Conservation (phyloP, 352 stramenopile genomes). For the Globisporangium solare region DNA sequence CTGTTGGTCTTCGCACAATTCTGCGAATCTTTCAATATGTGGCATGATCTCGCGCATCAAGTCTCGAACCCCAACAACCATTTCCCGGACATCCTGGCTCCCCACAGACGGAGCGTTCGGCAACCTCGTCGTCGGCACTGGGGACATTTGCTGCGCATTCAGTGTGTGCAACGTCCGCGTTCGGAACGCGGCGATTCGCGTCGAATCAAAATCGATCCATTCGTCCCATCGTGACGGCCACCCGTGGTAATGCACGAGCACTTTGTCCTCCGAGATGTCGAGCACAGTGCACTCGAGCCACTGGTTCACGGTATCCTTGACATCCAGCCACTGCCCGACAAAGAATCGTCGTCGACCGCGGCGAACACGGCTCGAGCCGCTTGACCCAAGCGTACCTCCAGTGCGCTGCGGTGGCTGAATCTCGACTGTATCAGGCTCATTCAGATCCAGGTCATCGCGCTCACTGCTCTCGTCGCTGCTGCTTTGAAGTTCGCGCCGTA, state of each 20-base stretch:
- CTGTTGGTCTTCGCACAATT: conserved; percentile 43
- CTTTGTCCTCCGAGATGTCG: conserved; percentile 77
- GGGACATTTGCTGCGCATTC: conserved; percentile 49
- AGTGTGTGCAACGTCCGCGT: conserved; percentile 82
- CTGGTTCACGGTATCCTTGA: conserved; percentile 97
- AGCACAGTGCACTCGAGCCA: conserved; percentile 97
- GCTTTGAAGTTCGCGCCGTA: conserved; percentile 1
- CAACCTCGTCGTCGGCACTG: conserved; percentile 44
- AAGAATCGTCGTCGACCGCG: conserved; percentile 59
- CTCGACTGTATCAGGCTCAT: too few species aligned
- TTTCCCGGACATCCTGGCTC: conserved; percentile 32
- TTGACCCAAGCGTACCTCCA: too few species aligned
- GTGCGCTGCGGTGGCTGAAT: too few species aligned
- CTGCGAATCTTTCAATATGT: conserved; percentile 57
- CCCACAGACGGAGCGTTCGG: conserved; percentile 46
- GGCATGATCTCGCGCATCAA: conserved; percentile 71
- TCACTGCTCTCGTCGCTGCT: not conserved
- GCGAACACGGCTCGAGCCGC: not conserved
- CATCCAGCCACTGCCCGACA: conserved; percentile 96
- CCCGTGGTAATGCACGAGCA: conserved; percentile 96
- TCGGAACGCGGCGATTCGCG: conserved; percentile 93
- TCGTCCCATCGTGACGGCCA: conserved; percentile 98
- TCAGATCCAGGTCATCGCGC: too few species aligned
- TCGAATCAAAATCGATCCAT: conserved; percentile 94
- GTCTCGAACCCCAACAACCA: conserved; percentile 56